A percentile compares a stretch with the other conserved stretches of the same genome.
Evolutionary conservation across 2,329 filamentous ascomycete species (phyloP).

Genomic region (Phaeosphaeria sp.): DNA sequence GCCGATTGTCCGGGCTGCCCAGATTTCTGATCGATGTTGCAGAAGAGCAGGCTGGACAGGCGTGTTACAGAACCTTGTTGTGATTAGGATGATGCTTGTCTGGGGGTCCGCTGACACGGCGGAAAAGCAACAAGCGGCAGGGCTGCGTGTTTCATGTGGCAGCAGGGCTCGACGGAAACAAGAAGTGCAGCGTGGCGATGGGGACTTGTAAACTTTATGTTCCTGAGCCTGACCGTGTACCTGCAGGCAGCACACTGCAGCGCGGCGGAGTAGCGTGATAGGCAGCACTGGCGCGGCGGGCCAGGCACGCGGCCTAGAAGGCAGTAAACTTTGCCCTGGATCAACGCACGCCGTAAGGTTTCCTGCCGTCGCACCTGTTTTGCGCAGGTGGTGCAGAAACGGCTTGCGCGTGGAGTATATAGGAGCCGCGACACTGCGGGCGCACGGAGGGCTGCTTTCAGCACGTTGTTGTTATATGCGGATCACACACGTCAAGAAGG

Average conservation of each 20-base stretch:
- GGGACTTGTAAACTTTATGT: not conserved
- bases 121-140: constrained; percentile 3
- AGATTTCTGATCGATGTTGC: constrained; percentile 1
- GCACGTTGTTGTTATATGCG: not conserved
- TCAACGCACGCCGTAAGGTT: not conserved
- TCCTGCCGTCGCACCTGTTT: not conserved
- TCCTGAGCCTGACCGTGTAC: not conserved
- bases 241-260: constrained; percentile 1
- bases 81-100: constrained; percentile 16
- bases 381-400: not conserved
- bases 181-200: constrained; percentile 6
- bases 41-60: constrained; percentile 7
- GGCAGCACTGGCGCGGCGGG: not conserved
- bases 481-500: not conserved
- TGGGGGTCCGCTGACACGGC: constrained; percentile 6
- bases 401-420: not conserved
- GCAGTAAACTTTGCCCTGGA: not conserved
- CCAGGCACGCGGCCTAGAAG: not conserved
- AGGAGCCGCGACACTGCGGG: not conserved
- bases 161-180: constrained; percentile 12
- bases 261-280: not conserved
- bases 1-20: not conserved
- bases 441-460: not conserved
- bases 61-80: constrained; percentile 15
- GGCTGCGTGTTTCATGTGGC: constrained; percentile 19